These are phyloP conservation scores for Gonapodya sp. DNA, from an alignment of 192 early-diverging fungal genomes.

Conservation along the genomic window DNA sequence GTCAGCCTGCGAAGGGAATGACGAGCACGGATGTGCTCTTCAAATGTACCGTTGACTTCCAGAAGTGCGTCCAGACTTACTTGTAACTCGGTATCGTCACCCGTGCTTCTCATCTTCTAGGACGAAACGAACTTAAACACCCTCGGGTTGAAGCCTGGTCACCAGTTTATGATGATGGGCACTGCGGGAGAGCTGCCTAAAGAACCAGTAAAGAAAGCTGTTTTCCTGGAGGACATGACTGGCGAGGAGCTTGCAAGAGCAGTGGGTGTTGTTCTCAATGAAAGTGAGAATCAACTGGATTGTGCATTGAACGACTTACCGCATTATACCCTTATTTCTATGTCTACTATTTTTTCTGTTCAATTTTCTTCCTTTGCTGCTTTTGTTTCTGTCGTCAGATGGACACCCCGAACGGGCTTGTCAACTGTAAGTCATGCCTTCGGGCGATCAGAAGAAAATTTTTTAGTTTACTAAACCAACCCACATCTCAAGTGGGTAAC, in stretches of 20 bases:
- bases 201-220: conserved; percentile 52
- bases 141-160: conserved; percentile 59
- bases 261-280: conserved; percentile 30
- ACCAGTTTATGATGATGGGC: conserved; percentile 74
- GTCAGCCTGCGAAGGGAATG: not conserved
- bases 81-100: not conserved
- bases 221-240: conserved; percentile 91
- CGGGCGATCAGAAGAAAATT: not conserved
- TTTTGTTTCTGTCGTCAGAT: conserved; percentile 34
- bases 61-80: not conserved
- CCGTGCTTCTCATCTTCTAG: conserved; percentile 20
- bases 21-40: not conserved
- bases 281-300: conserved; percentile 15
- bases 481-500: not conserved
- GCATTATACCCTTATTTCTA: not conserved
- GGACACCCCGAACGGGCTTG: conserved; percentile 80
- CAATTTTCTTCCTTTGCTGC: conserved; percentile 15
- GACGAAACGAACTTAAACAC: conserved; percentile 67
- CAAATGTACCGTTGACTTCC: not conserved
- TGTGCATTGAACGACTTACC: conserved; percentile 1
- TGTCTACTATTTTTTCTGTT: not conserved
- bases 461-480: not conserved
- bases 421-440: conserved; percentile 40
- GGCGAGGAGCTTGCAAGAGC: conserved; percentile 77
- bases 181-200: conserved; percentile 88